These are phyloP conservation scores for Ceratonia siliqua DNA, from an alignment of 306 rosid species.

Conservation along the genomic window DNA sequence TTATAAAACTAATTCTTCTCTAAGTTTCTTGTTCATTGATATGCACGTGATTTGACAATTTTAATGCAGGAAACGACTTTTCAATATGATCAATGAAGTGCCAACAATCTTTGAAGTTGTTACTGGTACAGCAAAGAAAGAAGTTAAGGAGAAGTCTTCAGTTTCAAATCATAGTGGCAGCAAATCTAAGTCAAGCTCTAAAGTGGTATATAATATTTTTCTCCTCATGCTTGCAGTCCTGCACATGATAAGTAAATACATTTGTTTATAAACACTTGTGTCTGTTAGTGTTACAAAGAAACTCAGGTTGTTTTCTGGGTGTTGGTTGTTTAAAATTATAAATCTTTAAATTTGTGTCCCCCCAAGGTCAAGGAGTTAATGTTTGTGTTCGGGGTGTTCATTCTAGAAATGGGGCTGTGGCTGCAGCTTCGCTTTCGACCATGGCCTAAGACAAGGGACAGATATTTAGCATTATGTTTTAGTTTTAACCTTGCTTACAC, in stretches of 20 bases:
- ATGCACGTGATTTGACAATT: slow-evolving; percentile 14
- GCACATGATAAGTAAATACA: not conserved
- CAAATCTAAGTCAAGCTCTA: slow-evolving; percentile 73
- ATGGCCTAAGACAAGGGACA: not conserved
- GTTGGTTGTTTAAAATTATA: slow-evolving; percentile 21
- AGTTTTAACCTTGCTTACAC: slow-evolving; percentile 4
- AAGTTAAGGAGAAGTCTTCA: slow-evolving; percentile 76
- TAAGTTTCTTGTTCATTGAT: not conserved
- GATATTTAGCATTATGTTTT: not conserved
- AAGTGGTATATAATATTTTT: slow-evolving; percentile 49
- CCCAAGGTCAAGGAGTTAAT: slow-evolving; percentile 3
- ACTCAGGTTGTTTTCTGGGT: slow-evolving; percentile 11
- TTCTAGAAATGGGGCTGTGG: not conserved
- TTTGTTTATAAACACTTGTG: slow-evolving; percentile 2
- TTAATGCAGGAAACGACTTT: slow-evolving; percentile 74
- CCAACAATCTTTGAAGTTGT: slow-evolving; percentile 86
- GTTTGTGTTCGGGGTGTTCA: not conserved
- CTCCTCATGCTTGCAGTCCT: not conserved
- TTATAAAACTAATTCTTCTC: not conserved
- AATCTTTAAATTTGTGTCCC: not conserved
- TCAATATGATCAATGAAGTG: slow-evolving; percentile 74
- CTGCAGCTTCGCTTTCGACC: not conserved
- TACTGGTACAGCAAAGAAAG: slow-evolving; percentile 67
- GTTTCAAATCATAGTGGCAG: slow-evolving; percentile 64
- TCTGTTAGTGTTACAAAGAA: slow-evolving; percentile 1